Percentiles rank a stretch among this genome's conserved stretches.
These are phyloP conservation scores for Bimuria novae-zelandiae DNA, from an alignment of 2,329 filamentous ascomycete species.

Conservation along the genomic window DNA sequence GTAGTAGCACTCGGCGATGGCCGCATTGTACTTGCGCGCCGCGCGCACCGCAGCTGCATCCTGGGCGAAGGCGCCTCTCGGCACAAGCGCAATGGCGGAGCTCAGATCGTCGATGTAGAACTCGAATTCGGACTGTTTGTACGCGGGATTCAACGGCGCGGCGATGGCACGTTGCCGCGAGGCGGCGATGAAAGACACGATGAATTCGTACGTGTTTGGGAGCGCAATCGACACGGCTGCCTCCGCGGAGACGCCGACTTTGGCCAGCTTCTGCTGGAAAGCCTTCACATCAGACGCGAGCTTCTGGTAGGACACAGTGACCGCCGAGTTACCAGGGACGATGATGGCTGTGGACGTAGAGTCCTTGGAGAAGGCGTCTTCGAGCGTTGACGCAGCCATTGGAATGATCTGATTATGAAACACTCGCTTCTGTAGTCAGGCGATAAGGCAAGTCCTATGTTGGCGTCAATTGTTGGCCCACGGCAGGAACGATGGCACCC, in stretches of 20 bases:
- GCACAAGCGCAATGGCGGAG: conserved; percentile 77
- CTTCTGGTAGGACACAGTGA: conserved; percentile 71
- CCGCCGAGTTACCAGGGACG: conserved; percentile 68
- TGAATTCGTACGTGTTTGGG: conserved; percentile 85
- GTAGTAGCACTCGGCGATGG: conserved; percentile 87
- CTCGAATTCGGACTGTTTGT: conserved; percentile 89
- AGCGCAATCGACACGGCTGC: conserved; percentile 82
- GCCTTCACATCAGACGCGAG: conserved; percentile 67
- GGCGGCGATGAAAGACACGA: conserved; percentile 82
- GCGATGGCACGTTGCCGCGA: conserved; percentile 84
- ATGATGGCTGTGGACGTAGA: conserved; percentile 68
- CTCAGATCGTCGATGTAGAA: conserved; percentile 90
- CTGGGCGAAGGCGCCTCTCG: conserved; percentile 68
- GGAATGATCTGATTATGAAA: conserved; percentile 10
- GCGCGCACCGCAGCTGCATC: conserved; percentile 75
- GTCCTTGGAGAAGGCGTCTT: conserved; percentile 59
- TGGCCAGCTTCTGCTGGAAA: conserved; percentile 79
- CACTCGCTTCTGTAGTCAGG: no score
- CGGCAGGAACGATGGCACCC: neutral
- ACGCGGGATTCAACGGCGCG: conserved; percentile 83
- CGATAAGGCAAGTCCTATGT: conserved; percentile 4
- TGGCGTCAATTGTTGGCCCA: neutral
- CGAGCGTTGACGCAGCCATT: conserved; percentile 63
- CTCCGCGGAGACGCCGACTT: conserved; percentile 69
- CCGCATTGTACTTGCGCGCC: conserved; percentile 77